A percentile compares a stretch with the other conserved stretches of the same genome.
These are phyloP conservation scores for Sugiyamaella sp. DNA, from an alignment of 1,139 yeast species.

Conservation along the genomic window DNA sequence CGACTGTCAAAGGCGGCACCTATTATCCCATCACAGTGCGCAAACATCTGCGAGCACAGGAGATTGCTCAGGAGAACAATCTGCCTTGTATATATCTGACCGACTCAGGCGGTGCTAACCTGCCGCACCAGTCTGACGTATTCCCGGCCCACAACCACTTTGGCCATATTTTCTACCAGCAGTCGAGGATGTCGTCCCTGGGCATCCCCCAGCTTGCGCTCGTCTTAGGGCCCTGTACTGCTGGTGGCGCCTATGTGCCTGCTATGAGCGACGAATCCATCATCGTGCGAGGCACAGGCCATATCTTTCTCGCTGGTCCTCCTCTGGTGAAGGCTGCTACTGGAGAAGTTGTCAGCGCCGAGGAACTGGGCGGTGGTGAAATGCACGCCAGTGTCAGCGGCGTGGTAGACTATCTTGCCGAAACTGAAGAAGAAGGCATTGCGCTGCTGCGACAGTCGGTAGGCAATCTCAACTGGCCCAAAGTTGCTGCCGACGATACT, in stretches of 20 bases:
- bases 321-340: constrained; percentile 45
- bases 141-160: constrained; percentile 45
- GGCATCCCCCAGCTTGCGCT: constrained; percentile 43
- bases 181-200: constrained; percentile 40
- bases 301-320: constrained; percentile 44
- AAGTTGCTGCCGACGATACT: constrained; percentile 7
- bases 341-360: constrained; percentile 43
- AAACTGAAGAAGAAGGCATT: constrained; percentile 43
- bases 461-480: constrained; percentile 37
- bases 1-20: constrained; percentile 45
- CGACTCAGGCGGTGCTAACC: constrained; percentile 45
- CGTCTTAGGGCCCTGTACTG: constrained; percentile 45
- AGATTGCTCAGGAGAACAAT: constrained; percentile 41
- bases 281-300: constrained; percentile 43
- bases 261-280: constrained; percentile 45
- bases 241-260: constrained; percentile 46
- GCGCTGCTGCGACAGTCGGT: constrained; percentile 40
- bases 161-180: constrained; percentile 43
- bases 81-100: constrained; percentile 42
- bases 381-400: constrained; percentile 43
- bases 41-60: constrained; percentile 43
- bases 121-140: constrained; percentile 44
- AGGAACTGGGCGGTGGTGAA: constrained; percentile 44
- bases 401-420: constrained; percentile 42
- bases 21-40: constrained; percentile 44